A percentile compares a stretch with the other conserved stretches of the same genome.
phyloP scores from a whole-genome alignment of 345 rosid species.

The Eutrema japonicum region DNA sequence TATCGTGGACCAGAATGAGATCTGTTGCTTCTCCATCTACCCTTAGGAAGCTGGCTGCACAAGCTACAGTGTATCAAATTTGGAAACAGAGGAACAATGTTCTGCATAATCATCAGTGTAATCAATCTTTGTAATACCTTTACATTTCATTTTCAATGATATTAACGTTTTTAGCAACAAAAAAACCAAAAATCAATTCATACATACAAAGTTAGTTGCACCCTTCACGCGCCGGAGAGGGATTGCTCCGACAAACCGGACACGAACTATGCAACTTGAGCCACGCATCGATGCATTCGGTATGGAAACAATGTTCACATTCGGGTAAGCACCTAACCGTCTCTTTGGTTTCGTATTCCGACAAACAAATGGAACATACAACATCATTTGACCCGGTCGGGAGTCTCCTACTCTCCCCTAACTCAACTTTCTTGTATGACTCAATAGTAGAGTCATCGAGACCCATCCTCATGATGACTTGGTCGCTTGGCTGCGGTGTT shows the following conservation, averaged over 20 bases:
- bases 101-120: too few species aligned
- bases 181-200: background rate
- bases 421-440: conserved; percentile 66
- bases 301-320: conserved; percentile 77
- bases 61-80: too few species aligned
- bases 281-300: conserved; percentile 76
- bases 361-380: conserved; percentile 70
- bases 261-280: conserved; percentile 62
- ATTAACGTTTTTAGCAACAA: too few species aligned
- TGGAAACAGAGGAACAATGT: too few species aligned
- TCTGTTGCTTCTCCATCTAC: too few species aligned
- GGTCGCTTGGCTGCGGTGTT: conserved; percentile 36
- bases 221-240: conserved; percentile 40
- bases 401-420: conserved; percentile 67
- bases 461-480: conserved; percentile 46
- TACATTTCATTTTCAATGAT: too few species aligned
- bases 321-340: conserved; percentile 62
- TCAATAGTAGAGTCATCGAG: conserved; percentile 70
- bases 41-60: too few species aligned
- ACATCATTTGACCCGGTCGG: conserved; percentile 57
- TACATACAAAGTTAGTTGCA: conserved; percentile 26
- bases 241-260: conserved; percentile 71
- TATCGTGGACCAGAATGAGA: too few species aligned
- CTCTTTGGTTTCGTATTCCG: conserved; percentile 62
- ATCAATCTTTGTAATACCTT: too few species aligned